These are phyloP conservation scores for Pseudogymnoascus sp. DNA, from an alignment of 2,329 filamentous ascomycete species.

Conservation along the genomic window DNA sequence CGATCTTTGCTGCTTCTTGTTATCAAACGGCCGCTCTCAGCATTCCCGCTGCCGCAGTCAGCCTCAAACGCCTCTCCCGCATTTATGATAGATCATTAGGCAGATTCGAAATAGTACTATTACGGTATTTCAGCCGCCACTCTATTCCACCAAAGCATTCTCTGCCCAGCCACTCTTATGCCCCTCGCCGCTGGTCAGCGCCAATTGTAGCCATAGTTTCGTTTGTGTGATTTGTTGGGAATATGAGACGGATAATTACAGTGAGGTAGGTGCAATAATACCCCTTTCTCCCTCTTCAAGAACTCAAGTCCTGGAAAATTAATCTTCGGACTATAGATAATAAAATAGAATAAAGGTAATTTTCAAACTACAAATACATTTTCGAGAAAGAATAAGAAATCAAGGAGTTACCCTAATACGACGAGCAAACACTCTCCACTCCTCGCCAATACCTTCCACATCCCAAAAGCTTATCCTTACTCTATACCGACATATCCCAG, in stretches of 20 bases:
- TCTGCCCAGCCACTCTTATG: neutral
- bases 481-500: neutral
- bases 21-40: neutral
- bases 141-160: neutral
- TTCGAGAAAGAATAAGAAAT: too few relatives aligned
- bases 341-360: too few relatives aligned
- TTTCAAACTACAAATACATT: too few relatives aligned
- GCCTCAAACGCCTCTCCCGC: neutral
- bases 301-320: too few relatives aligned
- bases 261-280: too few relatives aligned
- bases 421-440: too few relatives aligned
- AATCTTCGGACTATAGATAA: too few relatives aligned
- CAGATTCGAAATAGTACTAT: neutral
- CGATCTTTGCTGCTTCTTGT: neutral
- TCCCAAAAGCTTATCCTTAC: too few relatives aligned
- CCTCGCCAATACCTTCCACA: too few relatives aligned
- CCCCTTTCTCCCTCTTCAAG: too few relatives aligned
- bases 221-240: neutral
- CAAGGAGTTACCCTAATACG: too few relatives aligned
- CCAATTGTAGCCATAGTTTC: neutral
- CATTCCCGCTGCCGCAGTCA: neutral
- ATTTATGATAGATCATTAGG: neutral
- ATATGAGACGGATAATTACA: neutral
- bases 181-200: too few relatives aligned
- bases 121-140: neutral